phyloP scores from a whole-genome alignment of 2,329 filamentous ascomycete genomes.

The Beauveria australis region DNA sequence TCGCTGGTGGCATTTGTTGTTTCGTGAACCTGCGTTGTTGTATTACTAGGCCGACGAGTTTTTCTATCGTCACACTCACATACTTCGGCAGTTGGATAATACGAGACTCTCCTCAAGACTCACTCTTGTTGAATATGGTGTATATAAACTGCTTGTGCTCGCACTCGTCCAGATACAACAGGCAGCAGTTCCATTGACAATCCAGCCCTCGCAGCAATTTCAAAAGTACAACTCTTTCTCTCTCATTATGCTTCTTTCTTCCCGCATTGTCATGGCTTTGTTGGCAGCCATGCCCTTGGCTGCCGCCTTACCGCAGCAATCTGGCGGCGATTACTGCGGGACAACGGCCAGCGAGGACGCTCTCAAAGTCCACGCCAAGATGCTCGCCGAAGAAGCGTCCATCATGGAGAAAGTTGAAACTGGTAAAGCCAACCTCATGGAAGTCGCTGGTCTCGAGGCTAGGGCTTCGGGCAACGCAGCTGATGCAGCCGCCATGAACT shows the following conservation, averaged over 20 bases:
- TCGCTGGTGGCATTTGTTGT: neutral
- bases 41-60: neutral
- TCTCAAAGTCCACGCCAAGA: neutral
- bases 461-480: neutral
- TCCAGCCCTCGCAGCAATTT: neutral
- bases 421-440: neutral
- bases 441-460: neutral
- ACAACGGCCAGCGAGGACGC: neutral
- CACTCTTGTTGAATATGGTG: neutral
- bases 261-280: neutral
- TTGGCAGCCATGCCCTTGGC: neutral
- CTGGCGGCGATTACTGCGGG: neutral
- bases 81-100: neutral
- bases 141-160: neutral
- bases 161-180: neutral
- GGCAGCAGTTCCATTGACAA: neutral
- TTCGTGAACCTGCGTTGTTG: neutral
- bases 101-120: too few relatives aligned
- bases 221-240: neutral
- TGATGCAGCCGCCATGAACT: neutral
- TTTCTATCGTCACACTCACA: neutral
- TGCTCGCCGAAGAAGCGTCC: neutral
- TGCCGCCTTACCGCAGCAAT: neutral
- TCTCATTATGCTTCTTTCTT: neutral
- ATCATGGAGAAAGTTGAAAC: neutral